phyloP scores from a whole-genome alignment of 2,329 filamentous ascomycete genomes.

The Aspergillus ruber region DNA sequence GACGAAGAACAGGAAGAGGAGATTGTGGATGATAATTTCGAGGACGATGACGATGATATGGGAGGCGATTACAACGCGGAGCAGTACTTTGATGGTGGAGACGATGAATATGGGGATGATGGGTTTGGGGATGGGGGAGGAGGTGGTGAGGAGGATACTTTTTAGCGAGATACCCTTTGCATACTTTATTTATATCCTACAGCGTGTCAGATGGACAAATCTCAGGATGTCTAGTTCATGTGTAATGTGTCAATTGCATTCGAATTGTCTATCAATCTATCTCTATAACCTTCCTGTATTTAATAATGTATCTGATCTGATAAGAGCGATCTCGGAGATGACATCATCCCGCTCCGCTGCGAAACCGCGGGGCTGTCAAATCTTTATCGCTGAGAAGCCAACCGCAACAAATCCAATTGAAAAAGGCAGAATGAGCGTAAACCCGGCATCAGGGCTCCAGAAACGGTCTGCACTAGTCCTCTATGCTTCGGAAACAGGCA shows the following conservation, averaged over 20 bases:
- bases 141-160: conserved; percentile 45
- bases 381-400: conserved; percentile 10
- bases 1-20: conserved; percentile 48
- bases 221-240: no score
- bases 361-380: conserved; percentile 6
- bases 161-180: conserved; percentile 29
- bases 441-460: conserved; percentile 5
- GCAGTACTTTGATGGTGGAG: conserved; percentile 58
- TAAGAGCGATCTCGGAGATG: conserved; percentile 13
- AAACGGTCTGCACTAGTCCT: conserved; percentile 60
- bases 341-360: conserved; percentile 23
- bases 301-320: not conserved
- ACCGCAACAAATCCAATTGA: not conserved
- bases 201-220: no score
- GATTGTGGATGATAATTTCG: conserved; percentile 53
- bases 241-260: no score
- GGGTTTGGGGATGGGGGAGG: conserved; percentile 51
- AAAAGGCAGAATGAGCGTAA: conserved; percentile 19
- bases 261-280: no score
- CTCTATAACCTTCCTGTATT: no score
- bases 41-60: conserved; percentile 54
- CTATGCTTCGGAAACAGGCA: conserved; percentile 94
- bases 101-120: conserved; percentile 49
- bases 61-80: conserved; percentile 59
- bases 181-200: conserved; percentile 10